Conservation (phyloP, 306 rosid species). For the Macrotyloma uniflorum region DNA sequence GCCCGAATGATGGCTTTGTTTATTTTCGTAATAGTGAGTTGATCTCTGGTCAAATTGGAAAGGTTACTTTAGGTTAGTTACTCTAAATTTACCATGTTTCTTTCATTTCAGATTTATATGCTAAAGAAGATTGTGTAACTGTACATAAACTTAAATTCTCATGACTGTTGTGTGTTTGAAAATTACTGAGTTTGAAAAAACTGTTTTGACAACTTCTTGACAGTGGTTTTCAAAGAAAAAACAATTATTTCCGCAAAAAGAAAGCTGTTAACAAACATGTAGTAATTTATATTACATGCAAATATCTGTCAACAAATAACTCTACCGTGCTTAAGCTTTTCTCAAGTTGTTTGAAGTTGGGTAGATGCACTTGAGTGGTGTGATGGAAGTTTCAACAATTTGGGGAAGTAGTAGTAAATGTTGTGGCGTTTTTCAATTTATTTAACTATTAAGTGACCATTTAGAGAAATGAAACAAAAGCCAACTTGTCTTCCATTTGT, state of each 20-base stretch:
- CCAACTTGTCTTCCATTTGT: not conserved
- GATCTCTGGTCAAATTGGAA: constrained; percentile 97
- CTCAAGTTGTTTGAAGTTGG: not conserved
- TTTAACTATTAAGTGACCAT: constrained; percentile 5
- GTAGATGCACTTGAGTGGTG: constrained; percentile 6
- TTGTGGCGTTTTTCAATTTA: not conserved
- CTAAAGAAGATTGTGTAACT: constrained; percentile 13
- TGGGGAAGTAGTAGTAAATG: constrained; percentile 5
- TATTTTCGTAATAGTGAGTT: constrained; percentile 89
- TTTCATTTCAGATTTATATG: constrained; percentile 7
- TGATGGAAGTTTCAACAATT: not conserved
- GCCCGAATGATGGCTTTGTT: constrained; percentile 88
- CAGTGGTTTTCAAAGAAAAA: not conserved
- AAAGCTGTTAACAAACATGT: not conserved
- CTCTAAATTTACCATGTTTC: constrained; percentile 25
- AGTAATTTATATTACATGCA: too few relatives aligned
- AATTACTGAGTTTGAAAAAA: not conserved
- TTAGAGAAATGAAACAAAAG: not conserved
- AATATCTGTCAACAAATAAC: not conserved
- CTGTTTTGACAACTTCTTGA: not conserved
- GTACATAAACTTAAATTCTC: not conserved
- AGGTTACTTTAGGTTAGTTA: constrained; percentile 85
- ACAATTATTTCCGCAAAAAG: not conserved
- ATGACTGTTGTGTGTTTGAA: not conserved
- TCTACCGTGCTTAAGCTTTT: too few relatives aligned